Percentiles rank a stretch among this genome's conserved stretches.
These are phyloP conservation scores for Gossypium raimondii DNA, from an alignment of 345 rosid genomes.

Conservation along the genomic window DNA sequence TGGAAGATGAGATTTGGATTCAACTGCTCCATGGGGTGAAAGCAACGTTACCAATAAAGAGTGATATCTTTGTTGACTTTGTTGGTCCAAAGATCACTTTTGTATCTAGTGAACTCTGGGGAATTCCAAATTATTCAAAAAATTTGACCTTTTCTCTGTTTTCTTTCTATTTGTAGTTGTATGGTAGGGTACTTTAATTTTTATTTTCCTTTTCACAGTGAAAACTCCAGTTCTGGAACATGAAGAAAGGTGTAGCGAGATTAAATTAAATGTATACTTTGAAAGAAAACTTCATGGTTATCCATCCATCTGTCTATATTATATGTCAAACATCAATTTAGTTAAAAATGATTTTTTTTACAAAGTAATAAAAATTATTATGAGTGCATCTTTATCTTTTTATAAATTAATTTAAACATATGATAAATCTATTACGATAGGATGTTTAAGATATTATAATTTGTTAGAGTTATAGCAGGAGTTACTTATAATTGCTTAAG, in stretches of 20 bases:
- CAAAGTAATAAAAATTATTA: too few species aligned
- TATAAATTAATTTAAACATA: too few species aligned
- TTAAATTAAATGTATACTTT: background rate
- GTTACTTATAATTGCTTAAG: too few species aligned
- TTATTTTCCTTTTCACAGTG: background rate
- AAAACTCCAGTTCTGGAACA: background rate
- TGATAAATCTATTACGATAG: too few species aligned
- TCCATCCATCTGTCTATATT: too few species aligned
- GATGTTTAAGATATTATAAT: too few species aligned
- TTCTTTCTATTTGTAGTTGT: slow-evolving; percentile 9
- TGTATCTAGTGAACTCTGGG: background rate
- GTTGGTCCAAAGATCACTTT: background rate
- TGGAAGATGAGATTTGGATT: background rate
- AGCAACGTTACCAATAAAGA: background rate
- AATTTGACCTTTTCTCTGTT: background rate
- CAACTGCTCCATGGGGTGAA: background rate
- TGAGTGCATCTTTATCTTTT: too few species aligned
- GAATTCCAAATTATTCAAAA: background rate
- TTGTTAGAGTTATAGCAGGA: too few species aligned
- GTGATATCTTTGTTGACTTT: slow-evolving; percentile 7
- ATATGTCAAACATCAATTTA: too few species aligned
- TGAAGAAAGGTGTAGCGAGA: background rate
- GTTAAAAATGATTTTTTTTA: too few species aligned
- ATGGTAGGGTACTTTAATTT: background rate
- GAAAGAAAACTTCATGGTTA: too few species aligned